A percentile compares a stretch with the other conserved stretches of the same genome.
Conservation (phyloP, 306 rosid genomes). For the Trifolium pratense region DNA sequence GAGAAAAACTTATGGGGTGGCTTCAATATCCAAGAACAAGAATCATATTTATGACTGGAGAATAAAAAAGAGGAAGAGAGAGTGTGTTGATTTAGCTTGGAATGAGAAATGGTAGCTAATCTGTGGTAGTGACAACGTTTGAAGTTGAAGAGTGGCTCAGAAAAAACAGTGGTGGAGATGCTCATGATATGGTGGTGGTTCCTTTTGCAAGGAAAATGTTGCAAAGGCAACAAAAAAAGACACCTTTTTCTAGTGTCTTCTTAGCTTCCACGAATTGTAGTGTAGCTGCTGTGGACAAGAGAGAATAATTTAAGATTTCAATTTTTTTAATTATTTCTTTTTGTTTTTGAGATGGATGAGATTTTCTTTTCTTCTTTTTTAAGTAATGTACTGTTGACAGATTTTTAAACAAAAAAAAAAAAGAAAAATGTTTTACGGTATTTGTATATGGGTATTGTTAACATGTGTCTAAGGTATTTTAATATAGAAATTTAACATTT, state of each 20-base stretch:
- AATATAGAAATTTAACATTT: no score
- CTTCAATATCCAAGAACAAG: slow-evolving; percentile 48
- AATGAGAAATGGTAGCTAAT: slow-evolving; percentile 25
- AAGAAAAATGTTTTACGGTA: neutral
- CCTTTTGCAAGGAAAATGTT: slow-evolving; percentile 37
- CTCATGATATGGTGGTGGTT: slow-evolving; percentile 53
- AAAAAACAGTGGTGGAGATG: slow-evolving; percentile 68
- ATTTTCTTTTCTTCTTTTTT: neutral
- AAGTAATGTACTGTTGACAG: neutral
- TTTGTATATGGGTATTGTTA: no score
- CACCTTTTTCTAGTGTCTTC: neutral
- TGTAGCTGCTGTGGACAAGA: slow-evolving; percentile 17
- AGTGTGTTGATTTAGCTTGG: slow-evolving; percentile 43
- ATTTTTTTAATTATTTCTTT: neutral
- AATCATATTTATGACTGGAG: slow-evolving; percentile 35
- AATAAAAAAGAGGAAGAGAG: slow-evolving; percentile 39
- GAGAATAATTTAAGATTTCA: neutral
- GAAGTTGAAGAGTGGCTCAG: slow-evolving; percentile 56
- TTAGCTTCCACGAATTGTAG: neutral
- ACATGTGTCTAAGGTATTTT: no score
- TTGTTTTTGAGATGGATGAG: neutral
- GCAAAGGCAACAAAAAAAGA: neutral
- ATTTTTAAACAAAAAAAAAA: neutral
- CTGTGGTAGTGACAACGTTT: slow-evolving; percentile 35
- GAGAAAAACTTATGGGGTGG: slow-evolving; percentile 39